A percentile compares a stretch with the other conserved stretches of the same genome.
Conservation (phyloP, 2,329 filamentous ascomycete species). For the Trichophyton benhamiae region DNA sequence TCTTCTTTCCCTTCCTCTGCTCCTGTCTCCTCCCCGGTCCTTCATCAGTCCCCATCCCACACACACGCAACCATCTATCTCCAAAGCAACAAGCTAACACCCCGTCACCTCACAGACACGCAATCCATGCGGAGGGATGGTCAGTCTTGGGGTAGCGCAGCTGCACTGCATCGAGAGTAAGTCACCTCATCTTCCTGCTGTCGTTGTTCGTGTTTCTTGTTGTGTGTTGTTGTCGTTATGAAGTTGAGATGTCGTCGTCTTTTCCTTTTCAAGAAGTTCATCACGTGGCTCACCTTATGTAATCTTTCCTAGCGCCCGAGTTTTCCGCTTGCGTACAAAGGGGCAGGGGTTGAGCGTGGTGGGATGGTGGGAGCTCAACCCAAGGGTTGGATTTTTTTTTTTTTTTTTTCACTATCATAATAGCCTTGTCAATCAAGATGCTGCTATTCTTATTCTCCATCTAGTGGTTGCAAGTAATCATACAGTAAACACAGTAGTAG, state of each 20-base stretch:
- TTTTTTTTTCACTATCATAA: too few species aligned
- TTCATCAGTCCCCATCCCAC: too few species aligned
- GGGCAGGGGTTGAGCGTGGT: neutral
- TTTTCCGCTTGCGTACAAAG: neutral
- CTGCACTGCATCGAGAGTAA: neutral
- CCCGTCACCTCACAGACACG: neutral
- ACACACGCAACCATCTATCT: neutral
- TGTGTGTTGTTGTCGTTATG: neutral
- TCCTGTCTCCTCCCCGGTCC: too few species aligned
- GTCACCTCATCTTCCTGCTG: neutral
- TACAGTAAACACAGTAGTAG: neutral
- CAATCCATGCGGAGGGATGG: neutral
- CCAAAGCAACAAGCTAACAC: neutral
- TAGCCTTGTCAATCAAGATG: neutral
- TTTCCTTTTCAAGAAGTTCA: neutral
- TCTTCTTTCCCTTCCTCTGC: too few species aligned
- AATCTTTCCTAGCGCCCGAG: conserved; percentile 4
- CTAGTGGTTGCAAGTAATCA: neutral
- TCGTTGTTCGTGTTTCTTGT: too few species aligned
- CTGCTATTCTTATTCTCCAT: neutral
- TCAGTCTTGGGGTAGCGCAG: neutral
- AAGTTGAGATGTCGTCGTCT: neutral
- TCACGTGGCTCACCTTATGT: conserved; percentile 4
- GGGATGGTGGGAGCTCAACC: neutral
- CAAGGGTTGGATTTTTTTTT: neutral